Evolutionary conservation across 768 basidiomycete species (phyloP).

Genomic region (Boletus pseudo-olivaceus): DNA sequence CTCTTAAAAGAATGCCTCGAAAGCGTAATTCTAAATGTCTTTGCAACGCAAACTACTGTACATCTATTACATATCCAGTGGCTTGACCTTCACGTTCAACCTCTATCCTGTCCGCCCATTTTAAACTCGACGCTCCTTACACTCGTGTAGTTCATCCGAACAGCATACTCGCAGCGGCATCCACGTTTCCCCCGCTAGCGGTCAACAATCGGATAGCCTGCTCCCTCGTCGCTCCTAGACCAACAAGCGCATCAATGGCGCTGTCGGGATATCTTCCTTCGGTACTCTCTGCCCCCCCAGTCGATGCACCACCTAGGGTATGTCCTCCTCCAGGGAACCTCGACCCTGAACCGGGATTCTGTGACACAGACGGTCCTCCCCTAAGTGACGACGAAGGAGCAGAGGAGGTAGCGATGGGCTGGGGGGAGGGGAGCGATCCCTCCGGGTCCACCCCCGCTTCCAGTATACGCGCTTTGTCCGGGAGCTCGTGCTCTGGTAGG

Average conservation of each 20-base stretch:
- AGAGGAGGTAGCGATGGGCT: constrained; percentile 19
- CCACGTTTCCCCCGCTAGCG: constrained; percentile 81
- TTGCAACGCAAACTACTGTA: neutral
- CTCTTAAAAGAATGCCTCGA: neutral
- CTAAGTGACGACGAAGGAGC: constrained; percentile 6
- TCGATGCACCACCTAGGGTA: constrained; percentile 49
- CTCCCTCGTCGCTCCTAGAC: constrained; percentile 74
- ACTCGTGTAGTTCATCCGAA: constrained; percentile 43
- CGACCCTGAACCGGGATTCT: constrained; percentile 40
- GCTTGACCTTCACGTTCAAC: neutral
- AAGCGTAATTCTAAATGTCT: constrained; percentile 1
- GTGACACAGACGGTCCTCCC: constrained; percentile 16
- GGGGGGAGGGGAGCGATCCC: constrained; percentile 15
- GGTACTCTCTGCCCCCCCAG: constrained; percentile 34
- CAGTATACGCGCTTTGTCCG: constrained; percentile 63
- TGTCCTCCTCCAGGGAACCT: constrained; percentile 71
- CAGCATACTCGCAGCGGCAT: constrained; percentile 82
- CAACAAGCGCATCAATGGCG: constrained; percentile 62
- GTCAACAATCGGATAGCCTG: constrained; percentile 73
- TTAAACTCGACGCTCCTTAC: neutral
- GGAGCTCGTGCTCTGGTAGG: constrained; percentile 92
- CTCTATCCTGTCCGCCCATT: neutral
- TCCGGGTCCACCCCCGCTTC: constrained; percentile 32
- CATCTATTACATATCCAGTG: neutral
- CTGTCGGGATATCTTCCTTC: constrained; percentile 56